Base-by-base conservation (phyloP, 2,329 filamentous ascomycete species). In the Penicillium sp. region DNA sequence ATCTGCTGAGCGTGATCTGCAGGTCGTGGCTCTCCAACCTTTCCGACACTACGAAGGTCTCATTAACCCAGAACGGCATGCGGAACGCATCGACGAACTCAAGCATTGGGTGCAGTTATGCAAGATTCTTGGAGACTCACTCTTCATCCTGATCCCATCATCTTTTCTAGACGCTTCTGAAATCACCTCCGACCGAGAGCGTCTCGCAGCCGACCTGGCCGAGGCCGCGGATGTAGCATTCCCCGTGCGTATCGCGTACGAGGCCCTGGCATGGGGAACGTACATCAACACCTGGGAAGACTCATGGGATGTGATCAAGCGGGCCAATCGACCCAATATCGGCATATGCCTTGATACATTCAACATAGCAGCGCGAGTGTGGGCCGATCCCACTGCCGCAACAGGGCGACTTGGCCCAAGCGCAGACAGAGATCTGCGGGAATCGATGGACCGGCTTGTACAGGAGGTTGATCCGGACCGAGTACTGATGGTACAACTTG, bases 311-410 rank as follows among this genome's bases (percentile, higher is more conserved):
- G 71, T 88, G 3, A 79, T 89, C 0, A 69, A 74, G 54, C 71
- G 70, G 4, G 84, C 88, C 35, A 74, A 86, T 64, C 69, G 83
- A 15, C 67, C 76, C 12, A 90, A 89, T 68, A 86, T 90, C 59
- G 85, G 85, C 9, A 72, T 88, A 32, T 88, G 84, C 61, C 74
- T 89, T 28, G 86, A 90, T 68, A 87, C 82, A 0, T 90, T 87
- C 70, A 87, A 89, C 66, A 85, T 89, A 53, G 79, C 84, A 1
- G 85, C 80, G 0, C 71, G 81, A 9, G 77, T 87, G 52, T 89
- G 79, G 58, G 85, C 83, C 1, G 84, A 89, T 59, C 85, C 85
- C 0, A 66, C 77, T 0, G 67, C 75, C 0, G 55, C 69, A 0
- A 71, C 71, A 1, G 79, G 83, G 3, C 72, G 73, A 53, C 77